Percentiles rank a stretch among this genome's conserved stretches.
Evolutionary conservation across 768 basidiomycete genomes (phyloP).

Genomic region (Daedaleopsis nitida): DNA sequence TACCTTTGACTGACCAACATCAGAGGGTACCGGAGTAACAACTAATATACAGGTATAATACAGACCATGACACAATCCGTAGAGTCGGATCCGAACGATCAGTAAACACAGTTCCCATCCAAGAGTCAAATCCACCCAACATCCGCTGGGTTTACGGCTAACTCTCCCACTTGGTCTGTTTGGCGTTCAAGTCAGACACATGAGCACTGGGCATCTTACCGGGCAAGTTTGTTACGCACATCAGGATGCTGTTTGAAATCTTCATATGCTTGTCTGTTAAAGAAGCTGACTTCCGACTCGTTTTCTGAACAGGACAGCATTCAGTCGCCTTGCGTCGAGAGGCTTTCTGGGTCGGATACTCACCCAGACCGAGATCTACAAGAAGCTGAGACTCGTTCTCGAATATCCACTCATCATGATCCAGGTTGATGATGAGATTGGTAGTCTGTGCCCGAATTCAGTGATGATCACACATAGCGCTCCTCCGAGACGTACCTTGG

Average conservation of each 20-base stretch:
- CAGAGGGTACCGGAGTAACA: background rate
- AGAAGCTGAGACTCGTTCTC: constrained; percentile 65
- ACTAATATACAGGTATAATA: background rate
- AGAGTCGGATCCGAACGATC: too few species aligned
- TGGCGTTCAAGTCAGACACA: background rate
- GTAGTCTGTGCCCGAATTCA: constrained; percentile 63
- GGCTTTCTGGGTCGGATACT: constrained; percentile 26
- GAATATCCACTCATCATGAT: constrained; percentile 93
- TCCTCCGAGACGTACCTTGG: constrained; percentile 61
- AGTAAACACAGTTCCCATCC: too few species aligned
- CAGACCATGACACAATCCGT: background rate
- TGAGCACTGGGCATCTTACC: background rate
- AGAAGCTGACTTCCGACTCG: constrained; percentile 94
- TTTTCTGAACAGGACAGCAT: constrained; percentile 62
- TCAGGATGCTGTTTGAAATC: constrained; percentile 82
- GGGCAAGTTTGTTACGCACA: constrained; percentile 40
- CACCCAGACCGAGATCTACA: constrained; percentile 77
- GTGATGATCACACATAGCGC: background rate
- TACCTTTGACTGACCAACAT: too few species aligned
- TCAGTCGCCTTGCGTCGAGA: background rate
- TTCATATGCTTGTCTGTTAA: constrained; percentile 76
- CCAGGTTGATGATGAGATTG: constrained; percentile 97
- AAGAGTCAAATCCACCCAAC: too few species aligned
- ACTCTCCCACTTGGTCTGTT: constrained; percentile 28
- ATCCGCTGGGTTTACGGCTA: too few species aligned